Evolutionary conservation across 257 asterid genomes (phyloP), one percentile per base, ranked within the genome.

Genomic region (Cordia subcordata): DNA sequence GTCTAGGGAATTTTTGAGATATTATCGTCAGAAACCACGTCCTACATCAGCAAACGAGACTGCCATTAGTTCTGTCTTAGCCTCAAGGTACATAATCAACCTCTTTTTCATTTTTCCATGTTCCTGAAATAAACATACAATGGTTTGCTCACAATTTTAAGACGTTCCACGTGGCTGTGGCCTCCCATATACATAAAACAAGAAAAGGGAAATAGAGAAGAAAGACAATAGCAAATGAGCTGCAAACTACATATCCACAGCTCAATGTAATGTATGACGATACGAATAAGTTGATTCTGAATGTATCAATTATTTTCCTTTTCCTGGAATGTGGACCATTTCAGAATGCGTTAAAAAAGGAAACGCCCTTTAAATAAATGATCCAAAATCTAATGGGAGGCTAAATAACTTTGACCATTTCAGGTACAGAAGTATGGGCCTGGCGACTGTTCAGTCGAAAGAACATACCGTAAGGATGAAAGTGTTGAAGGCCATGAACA

Each of bases 361-460:
- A 16, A 11, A 38, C 11, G 50, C 12, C 1, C 20, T 18, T 52
- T 15, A 6, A 47, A 49, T 45, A 42, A 61, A 55, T 46, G 14
- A 21, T 32, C 52, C 13, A 58, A 18, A 60, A 59, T 64, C 60
- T 13, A 27, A 46, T 49, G 19, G 4, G 19, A 50, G 10, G 16
- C 35, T 52, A 60, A 23, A 35, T 12, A 5, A 3, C n/a, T 6
- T 32, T 18, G 33, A 51, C n/a, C 8, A 20, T 35, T 63, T 68
- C 86, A 88, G 96, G 84, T 86, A 86, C 62, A 83, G 67, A 77
- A 85, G 90, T 81, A 81, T 93, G 96, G 99, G 95, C 37, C 77
- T 89, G 18, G 85, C 88, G 40, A 86, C 97, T 1, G 91, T 93
- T 77, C 96, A 83, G 82, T 78, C 95, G 0, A 81, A 79, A 69